Base-by-base conservation (phyloP, 768 basidiomycete species). In the Pisolithus microcarpus region DNA sequence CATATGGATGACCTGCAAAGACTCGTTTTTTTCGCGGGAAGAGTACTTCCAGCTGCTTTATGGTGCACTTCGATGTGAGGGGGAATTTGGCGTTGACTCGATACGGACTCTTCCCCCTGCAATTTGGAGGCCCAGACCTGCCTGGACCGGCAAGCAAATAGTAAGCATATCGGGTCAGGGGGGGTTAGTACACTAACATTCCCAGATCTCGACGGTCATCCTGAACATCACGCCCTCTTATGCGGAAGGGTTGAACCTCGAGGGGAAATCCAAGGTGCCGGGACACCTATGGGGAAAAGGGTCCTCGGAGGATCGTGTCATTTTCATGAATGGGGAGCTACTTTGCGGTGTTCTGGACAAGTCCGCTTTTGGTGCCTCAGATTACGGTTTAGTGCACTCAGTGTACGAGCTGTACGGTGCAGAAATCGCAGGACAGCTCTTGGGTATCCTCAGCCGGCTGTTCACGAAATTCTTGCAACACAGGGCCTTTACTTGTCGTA, bases 101-200 rank as follows among this genome's bases (percentile, higher is more conserved):
- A 72, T 99, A 44, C 62, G 81, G 47, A 97, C 91, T 5, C 66
- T 98, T 8, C 90, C 94, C 2, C 96, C 96, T 2, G 75, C 94
- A 6, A 85, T 99, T 48, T 92, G 89, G 87, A 91, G 85, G 67
- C 96, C 96, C 0, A 74, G 70, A 55, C 84, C 92, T 1, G 70
- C 95, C 43, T 99, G 96, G 96, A 98, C 95, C 0, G 96, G 96
- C 42, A 99, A 99, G 64, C 96, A 99, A 69, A 83, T 98, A 42
- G 91, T 95, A 60, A 68, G 84, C 43, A 28, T 19, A 42, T 51
- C 39, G 45, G 7, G 18, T 18, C 8, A 36, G 19, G 21, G 31
- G 34, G 34, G n/a, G 23, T 15, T 10, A 16, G 48, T 45, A 37
- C 26, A 38, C 52, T 51, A 47, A 57, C 39, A 7, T 31, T 42